phyloP scores from a whole-genome alignment of 345 rosid genomes.

The Corchorus olitorius region DNA sequence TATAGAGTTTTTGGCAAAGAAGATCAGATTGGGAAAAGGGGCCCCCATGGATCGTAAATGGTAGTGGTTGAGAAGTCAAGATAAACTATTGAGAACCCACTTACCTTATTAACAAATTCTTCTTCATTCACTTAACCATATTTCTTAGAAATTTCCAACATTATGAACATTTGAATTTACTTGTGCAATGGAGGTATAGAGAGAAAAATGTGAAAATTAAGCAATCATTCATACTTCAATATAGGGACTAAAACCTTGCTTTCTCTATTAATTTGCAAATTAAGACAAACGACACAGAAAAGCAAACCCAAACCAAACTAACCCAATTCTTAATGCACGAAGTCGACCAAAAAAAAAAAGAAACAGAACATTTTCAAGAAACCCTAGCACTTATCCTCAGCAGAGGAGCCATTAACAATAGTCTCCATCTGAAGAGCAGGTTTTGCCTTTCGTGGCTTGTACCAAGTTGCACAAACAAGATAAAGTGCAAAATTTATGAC shows the following conservation, averaged over 20 bases:
- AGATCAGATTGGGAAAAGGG: neutral
- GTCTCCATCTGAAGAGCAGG: conserved; percentile 21
- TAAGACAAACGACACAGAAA: neutral
- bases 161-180: neutral
- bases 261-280: neutral
- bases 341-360: neutral
- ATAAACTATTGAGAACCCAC: neutral
- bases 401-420: conserved; percentile 31
- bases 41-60: neutral
- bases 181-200: neutral
- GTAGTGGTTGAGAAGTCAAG: neutral
- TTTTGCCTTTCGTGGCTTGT: conserved; percentile 31
- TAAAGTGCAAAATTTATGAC: conserved; percentile 42
- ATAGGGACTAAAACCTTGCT: neutral
- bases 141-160: neutral
- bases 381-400: conserved; percentile 37
- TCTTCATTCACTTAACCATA: neutral
- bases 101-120: neutral
- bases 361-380: neutral
- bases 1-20: neutral
- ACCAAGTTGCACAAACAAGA: conserved; percentile 42
- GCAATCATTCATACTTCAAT: neutral
- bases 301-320: conserved; percentile 26
- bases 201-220: neutral
- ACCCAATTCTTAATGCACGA: conserved; percentile 20